Evolutionary conservation across 805 yeast genomes (phyloP), one percentile per base, ranked within the genome.

Genomic region (Aciculoconidium aculeatum): DNA sequence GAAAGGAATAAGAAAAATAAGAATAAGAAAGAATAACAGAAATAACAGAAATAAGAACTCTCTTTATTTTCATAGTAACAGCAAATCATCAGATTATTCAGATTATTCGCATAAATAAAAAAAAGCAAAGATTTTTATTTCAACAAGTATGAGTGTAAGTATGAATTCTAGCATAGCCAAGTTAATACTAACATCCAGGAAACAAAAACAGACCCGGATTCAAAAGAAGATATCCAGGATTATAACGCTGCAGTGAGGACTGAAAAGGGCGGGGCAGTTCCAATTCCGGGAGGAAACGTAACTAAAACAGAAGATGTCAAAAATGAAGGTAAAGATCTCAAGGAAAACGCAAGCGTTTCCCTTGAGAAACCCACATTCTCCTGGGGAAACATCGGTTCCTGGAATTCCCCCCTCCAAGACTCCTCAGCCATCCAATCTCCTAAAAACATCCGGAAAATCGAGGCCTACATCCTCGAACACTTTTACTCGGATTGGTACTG

Each of bases 401-500:
- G 70, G 70, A 50, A 54, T 17, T 29, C 30, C 5, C n/a, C n/a
- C n/a, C n/a, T n/a, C n/a, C n/a, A n/a, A n/a, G 42, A 40, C 27
- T 27, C 40, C 2, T 34, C 31, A 3, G 15, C 27, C 16, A 17
- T 21, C 19, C 33, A 43, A 9, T 37, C 51, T 5, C 48, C 59
- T 35, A 28, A 47, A 18, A 32, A 35, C n/a, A 27, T 53, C 16
- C 55, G 58, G 17, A 49, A 57, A 3, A 54, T 80, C 23, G 76
- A 75, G 46, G 61, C 70, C 11, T 83, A 78, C 40, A 73, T 83
- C 21, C 48, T 67, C 28, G 92, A 83, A 52, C 79, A 71, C 32
- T 79, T 79, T 45, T 76, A 69, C 41, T 74, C 79, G 9, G 94
- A 83, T 52, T 68, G 78, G 65, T 81, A 77, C 53, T 75, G 76